A percentile compares a stretch with the other conserved stretches of the same genome.
Conservation (phyloP, 805 yeast genomes). For the Candida stauntonica region DNA sequence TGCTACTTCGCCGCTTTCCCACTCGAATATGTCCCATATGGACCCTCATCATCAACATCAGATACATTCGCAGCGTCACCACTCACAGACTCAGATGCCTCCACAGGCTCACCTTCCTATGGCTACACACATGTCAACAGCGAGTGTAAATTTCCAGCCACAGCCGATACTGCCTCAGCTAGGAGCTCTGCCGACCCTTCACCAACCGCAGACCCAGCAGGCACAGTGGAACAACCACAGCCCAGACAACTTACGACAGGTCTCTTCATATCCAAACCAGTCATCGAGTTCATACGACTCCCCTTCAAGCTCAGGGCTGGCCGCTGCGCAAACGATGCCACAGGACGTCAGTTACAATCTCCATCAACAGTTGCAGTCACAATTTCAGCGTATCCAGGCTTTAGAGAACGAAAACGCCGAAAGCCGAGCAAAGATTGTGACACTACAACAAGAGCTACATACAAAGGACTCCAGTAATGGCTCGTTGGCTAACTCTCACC, state of each 20-base stretch:
- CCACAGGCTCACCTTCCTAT: background rate
- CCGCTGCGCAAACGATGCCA: constrained; percentile 6
- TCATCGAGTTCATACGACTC: constrained; percentile 2
- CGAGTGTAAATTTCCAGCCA: background rate
- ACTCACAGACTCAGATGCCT: background rate
- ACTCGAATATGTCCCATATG: background rate
- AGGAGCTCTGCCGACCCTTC: background rate
- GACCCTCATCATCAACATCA: constrained; percentile 2
- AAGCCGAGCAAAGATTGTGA: constrained; percentile 6
- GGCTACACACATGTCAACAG: constrained; percentile 6
- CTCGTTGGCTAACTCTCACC: too few species aligned
- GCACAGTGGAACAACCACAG: background rate
- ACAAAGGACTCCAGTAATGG: too few species aligned
- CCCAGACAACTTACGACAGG: background rate
- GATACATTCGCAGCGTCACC: constrained; percentile 4
- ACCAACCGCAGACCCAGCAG: background rate
- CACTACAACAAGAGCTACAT: constrained; percentile 13
- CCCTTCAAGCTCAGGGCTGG: constrained; percentile 3
- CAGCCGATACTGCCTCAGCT: background rate
- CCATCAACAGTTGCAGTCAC: constrained; percentile 17
- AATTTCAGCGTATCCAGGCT: constrained; percentile 13
- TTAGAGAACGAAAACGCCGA: constrained; percentile 17
- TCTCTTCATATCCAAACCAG: background rate
- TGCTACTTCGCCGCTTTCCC: constrained; percentile 5
- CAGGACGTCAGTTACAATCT: constrained; percentile 7